Percentiles rank a stretch among this genome's conserved stretches.
phyloP scores from a whole-genome alignment of 768 basidiomycete genomes.

The Tephrocybe sp. region DNA sequence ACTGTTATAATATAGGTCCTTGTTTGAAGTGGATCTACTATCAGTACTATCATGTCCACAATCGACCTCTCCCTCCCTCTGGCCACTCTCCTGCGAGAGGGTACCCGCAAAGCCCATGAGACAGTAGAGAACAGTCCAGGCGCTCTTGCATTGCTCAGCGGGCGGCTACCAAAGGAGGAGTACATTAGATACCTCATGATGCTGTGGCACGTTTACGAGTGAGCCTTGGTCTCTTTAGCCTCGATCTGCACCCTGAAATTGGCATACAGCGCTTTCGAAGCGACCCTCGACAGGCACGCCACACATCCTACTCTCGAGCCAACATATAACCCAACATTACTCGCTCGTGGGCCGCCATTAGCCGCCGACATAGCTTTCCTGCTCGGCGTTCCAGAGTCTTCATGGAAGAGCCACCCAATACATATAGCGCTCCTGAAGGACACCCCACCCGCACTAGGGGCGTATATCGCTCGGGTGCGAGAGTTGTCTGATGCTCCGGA shows the following conservation, averaged over 20 bases:
- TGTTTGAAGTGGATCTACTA: no score
- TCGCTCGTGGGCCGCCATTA: slow-evolving; percentile 60
- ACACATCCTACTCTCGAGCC: slow-evolving; percentile 62
- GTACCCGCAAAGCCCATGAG: slow-evolving; percentile 55
- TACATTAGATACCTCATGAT: slow-evolving; percentile 74
- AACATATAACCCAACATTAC: slow-evolving; percentile 69
- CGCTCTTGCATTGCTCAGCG: slow-evolving; percentile 56
- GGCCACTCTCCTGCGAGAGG: slow-evolving; percentile 46
- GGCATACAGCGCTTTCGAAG: slow-evolving; percentile 50
- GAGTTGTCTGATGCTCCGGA: slow-evolving; percentile 43
- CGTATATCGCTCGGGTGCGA: slow-evolving; percentile 56
- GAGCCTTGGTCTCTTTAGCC: slow-evolving; percentile 24
- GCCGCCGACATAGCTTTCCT: slow-evolving; percentile 69
- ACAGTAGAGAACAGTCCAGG: slow-evolving; percentile 56
- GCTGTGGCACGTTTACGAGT: slow-evolving; percentile 82
- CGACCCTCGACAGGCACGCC: slow-evolving; percentile 57
- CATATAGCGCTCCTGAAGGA: slow-evolving; percentile 43
- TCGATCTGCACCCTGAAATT: not conserved
- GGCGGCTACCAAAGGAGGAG: slow-evolving; percentile 59
- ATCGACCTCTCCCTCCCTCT: slow-evolving; percentile 43
- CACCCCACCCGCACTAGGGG: slow-evolving; percentile 47
- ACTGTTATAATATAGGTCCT: no score
- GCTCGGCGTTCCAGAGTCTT: slow-evolving; percentile 45
- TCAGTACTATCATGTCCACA: slow-evolving; percentile 31
- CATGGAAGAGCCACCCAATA: slow-evolving; percentile 59